These are phyloP conservation scores for Ogataea ganodermae DNA, from an alignment of 805 yeast species.

Conservation along the genomic window DNA sequence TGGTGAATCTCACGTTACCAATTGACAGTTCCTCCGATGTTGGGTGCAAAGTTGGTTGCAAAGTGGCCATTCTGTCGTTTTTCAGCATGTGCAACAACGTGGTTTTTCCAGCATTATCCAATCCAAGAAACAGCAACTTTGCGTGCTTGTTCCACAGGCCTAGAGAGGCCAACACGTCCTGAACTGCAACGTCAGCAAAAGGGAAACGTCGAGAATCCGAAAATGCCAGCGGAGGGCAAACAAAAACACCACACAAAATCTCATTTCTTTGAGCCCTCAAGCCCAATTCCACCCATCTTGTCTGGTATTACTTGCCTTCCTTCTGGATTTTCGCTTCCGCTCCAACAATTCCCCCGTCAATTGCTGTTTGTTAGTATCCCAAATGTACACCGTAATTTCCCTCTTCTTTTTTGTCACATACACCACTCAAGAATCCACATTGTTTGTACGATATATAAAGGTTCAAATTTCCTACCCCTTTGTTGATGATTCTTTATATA, in stretches of 20 bases:
- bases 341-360: no score
- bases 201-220: background rate
- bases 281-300: no score
- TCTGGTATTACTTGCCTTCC: no score
- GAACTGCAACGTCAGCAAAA: slow-evolving; percentile 42
- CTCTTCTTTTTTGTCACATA: slow-evolving; percentile 27
- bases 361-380: slow-evolving; percentile 14
- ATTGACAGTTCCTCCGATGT: slow-evolving; percentile 97
- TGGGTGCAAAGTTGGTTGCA: slow-evolving; percentile 98
- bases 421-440: slow-evolving; percentile 45
- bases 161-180: slow-evolving; percentile 73
- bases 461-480: no score
- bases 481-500: no score
- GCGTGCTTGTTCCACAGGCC: slow-evolving; percentile 95
- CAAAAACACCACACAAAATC: no score
- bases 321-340: no score
- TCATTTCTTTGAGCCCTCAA: no score
- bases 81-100: slow-evolving; percentile 81
- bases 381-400: no score
- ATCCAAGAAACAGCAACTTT: slow-evolving; percentile 90
- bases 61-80: slow-evolving; percentile 95
- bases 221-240: no score
- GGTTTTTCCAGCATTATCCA: slow-evolving; percentile 98
- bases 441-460: background rate
- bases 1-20: slow-evolving; percentile 94